These are phyloP conservation scores for Leccinum disarticulatum DNA, from an alignment of 768 basidiomycete genomes.

Conservation along the genomic window DNA sequence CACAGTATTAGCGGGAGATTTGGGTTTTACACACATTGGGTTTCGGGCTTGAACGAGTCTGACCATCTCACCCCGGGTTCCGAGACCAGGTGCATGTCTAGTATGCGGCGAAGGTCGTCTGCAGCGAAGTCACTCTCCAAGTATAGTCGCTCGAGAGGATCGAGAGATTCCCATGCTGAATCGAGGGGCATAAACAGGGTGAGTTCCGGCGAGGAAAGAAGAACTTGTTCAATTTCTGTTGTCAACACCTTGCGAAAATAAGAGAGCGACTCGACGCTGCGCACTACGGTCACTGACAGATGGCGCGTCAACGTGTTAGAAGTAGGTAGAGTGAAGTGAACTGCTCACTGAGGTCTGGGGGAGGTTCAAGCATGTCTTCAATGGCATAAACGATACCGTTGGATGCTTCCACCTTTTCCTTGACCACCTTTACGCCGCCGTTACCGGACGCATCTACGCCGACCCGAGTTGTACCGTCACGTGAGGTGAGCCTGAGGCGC, in stretches of 20 bases:
- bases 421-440: slow-evolving; percentile 69
- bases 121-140: slow-evolving; percentile 85
- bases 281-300: slow-evolving; percentile 56
- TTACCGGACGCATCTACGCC: slow-evolving; percentile 79
- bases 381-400: slow-evolving; percentile 84
- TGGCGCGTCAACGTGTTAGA: slow-evolving; percentile 1
- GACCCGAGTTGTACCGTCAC: slow-evolving; percentile 51
- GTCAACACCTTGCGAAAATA: slow-evolving; percentile 77
- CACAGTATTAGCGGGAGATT: slow-evolving; percentile 1
- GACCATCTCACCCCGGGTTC: slow-evolving; percentile 63
- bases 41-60: slow-evolving; percentile 52
- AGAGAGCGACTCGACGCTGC: slow-evolving; percentile 58
- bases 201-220: slow-evolving; percentile 69
- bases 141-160: slow-evolving; percentile 79
- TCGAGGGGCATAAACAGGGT: slow-evolving; percentile 90
- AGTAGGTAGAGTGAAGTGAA: not conserved
- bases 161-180: slow-evolving; percentile 77
- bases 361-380: slow-evolving; percentile 69
- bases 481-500: slow-evolving; percentile 62
- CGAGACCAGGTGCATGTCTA: slow-evolving; percentile 75
- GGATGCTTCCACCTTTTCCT: slow-evolving; percentile 51
- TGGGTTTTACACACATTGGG: slow-evolving; percentile 49
- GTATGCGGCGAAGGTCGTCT: slow-evolving; percentile 73
- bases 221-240: slow-evolving; percentile 49
- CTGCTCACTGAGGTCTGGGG: slow-evolving; percentile 67